Evolutionary conservation across 2,329 filamentous ascomycete species (phyloP), one percentile per base, ranked within the genome.

Genomic region (Xylaria sp.): DNA sequence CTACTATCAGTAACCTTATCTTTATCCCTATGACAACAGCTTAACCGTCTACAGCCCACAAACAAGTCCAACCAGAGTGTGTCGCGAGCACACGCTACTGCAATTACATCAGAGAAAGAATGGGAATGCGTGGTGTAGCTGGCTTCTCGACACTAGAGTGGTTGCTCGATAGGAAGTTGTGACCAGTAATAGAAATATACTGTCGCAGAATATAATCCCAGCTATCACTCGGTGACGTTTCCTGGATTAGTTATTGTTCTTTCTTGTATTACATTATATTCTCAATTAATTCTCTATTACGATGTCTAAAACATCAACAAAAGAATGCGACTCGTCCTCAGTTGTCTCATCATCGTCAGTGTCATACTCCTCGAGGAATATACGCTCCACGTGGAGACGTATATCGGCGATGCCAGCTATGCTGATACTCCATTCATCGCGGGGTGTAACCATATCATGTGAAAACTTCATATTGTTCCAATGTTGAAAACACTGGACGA

Each of bases 231-330:
- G 4, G 18, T 15, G 28, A 43, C 39, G 10, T 43, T 43, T 18
- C 39, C 39, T 43, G 2, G 5, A 15, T 13, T 18, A 6, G 39
- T 12, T 13, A 15, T 43, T 43, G 13, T 13, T 18, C 13, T 43
- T 28, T 43, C 41, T 43, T 43, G 1, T 15, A n/a, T 15, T 6
- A 15, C 13, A 12, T 51, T 18, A 7, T 52, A 2, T 18, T n/a
- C 49, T 8, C 13, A 12, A 31, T 6, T 12, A 43, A 12, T 55
- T 55, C 15, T n/a, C 18, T 7, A 65, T 10, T n/a, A 62, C 23
- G 2, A 69, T 33, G 12, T 69, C 67, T 12, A 69, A 2, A 15
- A 59, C 58, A 51, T 69, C 67, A 8, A 66, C 20, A 31, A 69
- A 69, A 1, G 23, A 46, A 20, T 66, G 58, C 3, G 18, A 33